Evolutionary conservation across 2,329 filamentous ascomycete genomes (phyloP).

Genomic region (Furcasterigmium sp.): DNA sequence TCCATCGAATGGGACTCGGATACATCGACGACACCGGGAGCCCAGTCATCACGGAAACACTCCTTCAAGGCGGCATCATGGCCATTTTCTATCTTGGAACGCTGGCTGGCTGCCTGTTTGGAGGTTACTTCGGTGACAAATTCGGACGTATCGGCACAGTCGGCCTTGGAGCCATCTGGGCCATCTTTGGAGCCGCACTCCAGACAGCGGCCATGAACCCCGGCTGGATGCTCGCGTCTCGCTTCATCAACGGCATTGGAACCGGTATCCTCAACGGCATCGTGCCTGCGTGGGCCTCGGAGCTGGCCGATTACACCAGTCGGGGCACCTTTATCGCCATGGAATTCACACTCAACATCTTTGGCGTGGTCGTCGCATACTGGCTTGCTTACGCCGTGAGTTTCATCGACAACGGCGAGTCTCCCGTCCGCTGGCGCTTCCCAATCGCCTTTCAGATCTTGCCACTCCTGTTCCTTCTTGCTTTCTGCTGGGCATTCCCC

Average conservation of each 20-base stretch:
- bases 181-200: constrained; percentile 54
- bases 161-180: constrained; percentile 52
- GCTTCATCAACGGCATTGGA: constrained; percentile 58
- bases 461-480: constrained; percentile 9
- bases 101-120: constrained; percentile 56
- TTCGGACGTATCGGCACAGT: constrained; percentile 61
- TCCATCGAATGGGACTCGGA: constrained; percentile 60
- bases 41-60: constrained; percentile 44
- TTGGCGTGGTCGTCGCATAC: constrained; percentile 47
- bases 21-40: constrained; percentile 44
- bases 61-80: constrained; percentile 60
- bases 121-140: constrained; percentile 59
- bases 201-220: constrained; percentile 62
- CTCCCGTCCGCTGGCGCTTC: constrained; percentile 35
- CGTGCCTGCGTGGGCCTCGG: constrained; percentile 66
- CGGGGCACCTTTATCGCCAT: constrained; percentile 66
- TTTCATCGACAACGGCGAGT: constrained; percentile 36
- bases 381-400: constrained; percentile 39
- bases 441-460: constrained; percentile 39
- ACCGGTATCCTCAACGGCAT: constrained; percentile 68
- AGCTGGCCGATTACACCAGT: constrained; percentile 62
- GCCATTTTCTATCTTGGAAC: constrained; percentile 49
- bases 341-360: constrained; percentile 62
- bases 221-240: constrained; percentile 64
- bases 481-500: not conserved